Percentiles rank a stretch among this genome's conserved stretches.
Evolutionary conservation across 2,329 filamentous ascomycete species (phyloP).

Genomic region (Stagonosporopsis tanaceti): DNA sequence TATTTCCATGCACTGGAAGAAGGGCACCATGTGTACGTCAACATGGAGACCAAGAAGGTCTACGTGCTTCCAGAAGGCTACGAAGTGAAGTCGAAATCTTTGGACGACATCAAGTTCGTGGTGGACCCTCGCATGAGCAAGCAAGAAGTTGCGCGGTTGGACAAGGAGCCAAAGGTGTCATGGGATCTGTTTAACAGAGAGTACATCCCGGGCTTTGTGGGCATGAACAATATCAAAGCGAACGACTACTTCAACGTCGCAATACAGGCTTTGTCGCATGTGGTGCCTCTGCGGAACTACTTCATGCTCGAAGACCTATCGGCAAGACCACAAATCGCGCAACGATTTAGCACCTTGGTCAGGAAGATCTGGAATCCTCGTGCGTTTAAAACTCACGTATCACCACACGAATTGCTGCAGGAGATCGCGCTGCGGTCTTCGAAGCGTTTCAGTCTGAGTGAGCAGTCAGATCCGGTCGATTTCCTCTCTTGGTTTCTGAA

Average conservation of each 20-base stretch:
- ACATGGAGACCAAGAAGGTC: slow-evolving; percentile 91
- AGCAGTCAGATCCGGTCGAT: slow-evolving; percentile 93
- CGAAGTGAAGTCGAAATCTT: slow-evolving; percentile 90
- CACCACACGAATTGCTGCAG: slow-evolving; percentile 94
- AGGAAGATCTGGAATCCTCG: slow-evolving; percentile 98
- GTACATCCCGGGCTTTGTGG: slow-evolving; percentile 93
- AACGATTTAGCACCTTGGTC: slow-evolving; percentile 86
- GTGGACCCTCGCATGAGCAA: slow-evolving; percentile 88
- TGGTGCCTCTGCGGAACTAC: slow-evolving; percentile 87
- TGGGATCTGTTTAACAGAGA: slow-evolving; percentile 84
- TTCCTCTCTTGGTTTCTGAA: slow-evolving; percentile 98
- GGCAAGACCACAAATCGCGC: slow-evolving; percentile 78
- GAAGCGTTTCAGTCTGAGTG: slow-evolving; percentile 89
- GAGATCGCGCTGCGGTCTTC: slow-evolving; percentile 89
- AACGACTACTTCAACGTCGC: slow-evolving; percentile 99
- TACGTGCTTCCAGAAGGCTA: slow-evolving; percentile 96
- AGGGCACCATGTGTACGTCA: slow-evolving; percentile 97
- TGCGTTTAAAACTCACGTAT: slow-evolving; percentile 96
- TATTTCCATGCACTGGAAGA: slow-evolving; percentile 98
- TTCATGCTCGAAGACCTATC: slow-evolving; percentile 86
- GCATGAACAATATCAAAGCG: slow-evolving; percentile 99
- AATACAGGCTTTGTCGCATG: slow-evolving; percentile 89
- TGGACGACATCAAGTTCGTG: slow-evolving; percentile 98
- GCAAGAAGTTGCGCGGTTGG: slow-evolving; percentile 80
- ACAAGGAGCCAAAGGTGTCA: slow-evolving; percentile 68